phyloP scores from a whole-genome alignment of 2,329 filamentous ascomycete genomes.

The Arthrobotrys sinensis region DNA sequence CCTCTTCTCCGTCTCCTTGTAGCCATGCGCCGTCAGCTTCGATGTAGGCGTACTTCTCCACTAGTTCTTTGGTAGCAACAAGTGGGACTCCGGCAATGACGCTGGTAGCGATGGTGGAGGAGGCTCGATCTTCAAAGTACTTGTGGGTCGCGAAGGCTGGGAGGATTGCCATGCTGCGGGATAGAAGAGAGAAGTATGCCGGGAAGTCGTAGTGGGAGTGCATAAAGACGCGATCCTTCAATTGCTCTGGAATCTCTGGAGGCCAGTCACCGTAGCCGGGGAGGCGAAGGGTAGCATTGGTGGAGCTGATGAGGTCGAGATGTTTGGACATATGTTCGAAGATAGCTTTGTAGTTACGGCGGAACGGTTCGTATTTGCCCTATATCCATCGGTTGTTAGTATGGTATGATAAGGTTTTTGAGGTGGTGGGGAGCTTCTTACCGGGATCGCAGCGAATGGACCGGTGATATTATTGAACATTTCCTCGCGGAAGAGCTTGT shows the following conservation, averaged over 20 bases:
- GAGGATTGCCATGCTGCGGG: constrained; percentile 64
- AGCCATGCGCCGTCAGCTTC: constrained; percentile 64
- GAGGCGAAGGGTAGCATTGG: constrained; percentile 62
- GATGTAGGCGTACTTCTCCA: constrained; percentile 64
- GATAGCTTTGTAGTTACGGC: constrained; percentile 64
- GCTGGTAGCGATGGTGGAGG: constrained; percentile 63
- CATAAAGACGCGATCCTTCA: constrained; percentile 63
- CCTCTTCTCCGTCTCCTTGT: constrained; percentile 63
- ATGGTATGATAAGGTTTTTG: not conserved
- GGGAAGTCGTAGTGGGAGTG: constrained; percentile 64
- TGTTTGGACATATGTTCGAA: constrained; percentile 63
- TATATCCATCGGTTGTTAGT: constrained; percentile 61
- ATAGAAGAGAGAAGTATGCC: constrained; percentile 64
- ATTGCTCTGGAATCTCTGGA: constrained; percentile 61
- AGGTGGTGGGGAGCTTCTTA: constrained; percentile 11
- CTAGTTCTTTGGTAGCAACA: constrained; percentile 62
- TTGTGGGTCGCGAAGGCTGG: constrained; percentile 64
- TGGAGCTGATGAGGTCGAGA: constrained; percentile 36
- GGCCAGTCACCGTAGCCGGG: constrained; percentile 63
- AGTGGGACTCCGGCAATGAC: constrained; percentile 65
- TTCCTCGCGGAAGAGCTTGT: constrained; percentile 34
- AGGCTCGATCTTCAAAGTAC: constrained; percentile 65
- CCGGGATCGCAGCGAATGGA: constrained; percentile 57
- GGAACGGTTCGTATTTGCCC: constrained; percentile 64
- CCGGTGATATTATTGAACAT: constrained; percentile 57